Base-by-base conservation (phyloP, 768 basidiomycete species). In the Podaxis sp. region DNA sequence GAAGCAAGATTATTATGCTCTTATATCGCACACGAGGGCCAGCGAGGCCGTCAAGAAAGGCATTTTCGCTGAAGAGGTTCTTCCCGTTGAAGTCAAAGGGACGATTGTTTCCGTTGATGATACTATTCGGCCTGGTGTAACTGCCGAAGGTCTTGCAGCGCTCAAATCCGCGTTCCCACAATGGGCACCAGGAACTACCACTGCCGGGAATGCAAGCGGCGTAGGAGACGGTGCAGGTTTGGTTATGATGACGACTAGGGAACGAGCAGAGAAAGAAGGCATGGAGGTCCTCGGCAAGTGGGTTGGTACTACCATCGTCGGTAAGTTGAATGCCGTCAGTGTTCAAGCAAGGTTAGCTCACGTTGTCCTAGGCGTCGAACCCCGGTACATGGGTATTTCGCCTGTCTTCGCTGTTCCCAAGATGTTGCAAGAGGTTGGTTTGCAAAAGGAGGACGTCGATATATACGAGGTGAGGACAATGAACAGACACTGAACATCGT, bases 181-280 rank as follows among this genome's bases (percentile, higher is more conserved):
- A 24, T 93, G 92, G 89, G 90, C 87, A 20, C 74, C 82, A 33
- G 73, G 82, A 3, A 80, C 84, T 2, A 91, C 89, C 0, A 93
- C 92, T 1, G 92, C 90, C 22, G 93, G 92, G 5, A 95, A 95
- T 70, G 89, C 93, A 0, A 93, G 91, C 65, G 91, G 91, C 10
- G 80, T 98, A 15, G 95, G 96, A 1, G 96, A 99, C 70, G 96
- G 97, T 41, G 96, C 94, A 13, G 95, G 91, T 1, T 72, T 95
- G 12, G 87, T 89, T 60, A 82, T 97, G 52, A 74, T 97, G 65
- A 92, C 91, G 2, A 88, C 91, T n/a, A 80, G 95, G 51, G 84
- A 82, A 61, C 82, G 84, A 53, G 95, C 95, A 2, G 82, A 89
- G 74, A 79, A 81, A 64, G 87, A 93, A 58, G 91, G 89, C 20